Base-by-base conservation (phyloP, 2,329 filamentous ascomycete species). In the Nectriaceae sp. region DNA sequence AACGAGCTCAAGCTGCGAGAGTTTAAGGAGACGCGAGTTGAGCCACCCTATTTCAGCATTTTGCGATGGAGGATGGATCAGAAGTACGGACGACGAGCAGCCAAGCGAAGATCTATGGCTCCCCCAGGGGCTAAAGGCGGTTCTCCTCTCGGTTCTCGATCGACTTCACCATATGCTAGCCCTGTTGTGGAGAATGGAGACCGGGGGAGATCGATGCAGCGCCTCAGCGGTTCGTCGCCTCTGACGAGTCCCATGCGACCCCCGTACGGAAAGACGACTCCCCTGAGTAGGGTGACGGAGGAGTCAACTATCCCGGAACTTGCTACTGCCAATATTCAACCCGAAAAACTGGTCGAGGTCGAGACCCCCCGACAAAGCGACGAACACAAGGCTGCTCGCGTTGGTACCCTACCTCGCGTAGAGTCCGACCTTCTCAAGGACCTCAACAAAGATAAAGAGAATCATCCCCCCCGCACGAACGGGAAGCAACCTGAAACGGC, bases 51-150 rank as follows among this genome's bases (percentile, higher is more conserved):
- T 70, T 85, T 99, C 65, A 93, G 96, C 66, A 96, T 99, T 64
- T 75, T 99, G 61, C 83, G 94, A 59, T 97, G 94, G 91, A 86
- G 94, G 66, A 86, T 88, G 73, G 94, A 99, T 67, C 93, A 97
- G 69, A 97, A 96, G 74, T 88, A 94, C 68, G 93, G 93, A 40
- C 80, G 94, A 50, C 75, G 79, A 26, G 68, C 69, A 35, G 70
- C 70, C 44, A 80, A 80, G 67, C 77, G 83, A 50, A 79, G 71
- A 54, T 85, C 83, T 2, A 72, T 72, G 57, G 72, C 66, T 2
- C 71, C 74, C 3, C 61, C 68, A 11, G 44, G 44, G 21, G 48
- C 52, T 21, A 75, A 74, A 57, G 57, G 67, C 29, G 68, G 66
- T 21, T 80, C 78, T 11, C 75, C 75, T 11, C 71, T 72, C 36